Conservation (phyloP, 768 basidiomycete genomes). For the Termitomyces heimii region DNA sequence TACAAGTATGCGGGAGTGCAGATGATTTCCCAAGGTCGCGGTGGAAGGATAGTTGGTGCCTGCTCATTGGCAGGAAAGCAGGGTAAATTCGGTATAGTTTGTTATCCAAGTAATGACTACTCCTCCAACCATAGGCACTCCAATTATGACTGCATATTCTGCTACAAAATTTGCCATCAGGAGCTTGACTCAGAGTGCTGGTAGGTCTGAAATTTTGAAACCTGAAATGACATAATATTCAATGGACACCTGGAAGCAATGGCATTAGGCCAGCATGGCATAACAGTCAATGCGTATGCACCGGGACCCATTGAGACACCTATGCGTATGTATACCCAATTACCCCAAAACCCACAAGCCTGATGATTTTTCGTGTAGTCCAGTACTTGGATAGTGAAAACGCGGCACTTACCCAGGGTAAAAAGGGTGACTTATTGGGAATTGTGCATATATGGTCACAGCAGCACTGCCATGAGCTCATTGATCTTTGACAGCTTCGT, state of each 20-base stretch:
- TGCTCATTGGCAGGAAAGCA: conserved; percentile 24
- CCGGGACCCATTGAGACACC: conserved; percentile 23
- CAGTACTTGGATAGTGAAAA: neutral
- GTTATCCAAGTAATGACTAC: neutral
- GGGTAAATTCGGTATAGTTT: conserved; percentile 12
- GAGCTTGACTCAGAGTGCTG: conserved; percentile 32
- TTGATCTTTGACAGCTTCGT: conserved; percentile 1
- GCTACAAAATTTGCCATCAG: conserved; percentile 35
- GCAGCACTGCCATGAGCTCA: neutral
- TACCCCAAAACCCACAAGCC: neutral
- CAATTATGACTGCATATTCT: conserved; percentile 20
- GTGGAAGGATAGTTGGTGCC: conserved; percentile 52
- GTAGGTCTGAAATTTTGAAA: conserved; percentile 13
- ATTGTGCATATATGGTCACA: neutral
- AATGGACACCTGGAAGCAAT: conserved; percentile 18
- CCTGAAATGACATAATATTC: no score
- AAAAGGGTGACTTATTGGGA: conserved; percentile 1
- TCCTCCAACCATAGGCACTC: neutral
- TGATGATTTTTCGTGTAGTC: neutral
- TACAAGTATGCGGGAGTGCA: conserved; percentile 59
- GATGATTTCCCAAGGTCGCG: conserved; percentile 49
- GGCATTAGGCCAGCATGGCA: conserved; percentile 30
- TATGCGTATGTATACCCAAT: conserved; percentile 2
- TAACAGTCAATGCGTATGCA: conserved; percentile 38
- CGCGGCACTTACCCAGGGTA: neutral